Percentiles rank a stretch among this genome's conserved stretches.
phyloP scores from a whole-genome alignment of 345 rosid species.

The Rhodomyrtus tomentosa region DNA sequence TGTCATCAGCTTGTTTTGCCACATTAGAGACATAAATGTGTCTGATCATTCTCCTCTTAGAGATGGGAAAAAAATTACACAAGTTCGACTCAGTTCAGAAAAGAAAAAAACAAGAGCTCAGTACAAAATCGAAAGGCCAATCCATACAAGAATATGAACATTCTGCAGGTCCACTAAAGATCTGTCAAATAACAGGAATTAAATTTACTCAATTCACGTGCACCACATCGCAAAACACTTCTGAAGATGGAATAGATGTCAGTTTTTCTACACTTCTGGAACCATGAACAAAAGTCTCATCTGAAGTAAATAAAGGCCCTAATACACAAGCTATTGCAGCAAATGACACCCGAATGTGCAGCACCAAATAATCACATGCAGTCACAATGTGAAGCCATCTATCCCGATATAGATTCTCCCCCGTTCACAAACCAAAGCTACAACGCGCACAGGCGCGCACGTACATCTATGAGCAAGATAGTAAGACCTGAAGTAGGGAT shows the following conservation, averaged over 20 bases:
- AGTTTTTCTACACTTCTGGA: neutral
- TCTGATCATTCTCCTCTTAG: neutral
- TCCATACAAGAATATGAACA: neutral
- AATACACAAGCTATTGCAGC: neutral
- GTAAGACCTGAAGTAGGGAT: neutral
- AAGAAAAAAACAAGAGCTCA: neutral
- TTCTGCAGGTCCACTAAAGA: neutral
- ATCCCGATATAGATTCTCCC: neutral
- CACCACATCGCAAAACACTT: constrained; percentile 1
- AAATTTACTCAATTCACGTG: neutral
- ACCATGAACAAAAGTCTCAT: neutral
- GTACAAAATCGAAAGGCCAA: neutral
- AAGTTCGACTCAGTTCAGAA: neutral
- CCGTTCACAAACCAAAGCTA: neutral
- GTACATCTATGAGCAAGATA: neutral
- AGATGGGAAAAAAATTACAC: neutral
- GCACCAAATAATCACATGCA: neutral
- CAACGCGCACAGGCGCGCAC: neutral
- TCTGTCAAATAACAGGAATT: neutral
- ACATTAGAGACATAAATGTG: neutral
- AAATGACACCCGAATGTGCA: neutral
- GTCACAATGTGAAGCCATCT: neutral
- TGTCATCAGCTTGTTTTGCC: neutral
- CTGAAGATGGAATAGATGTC: neutral
- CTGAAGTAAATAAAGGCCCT: neutral